Evolutionary conservation across 805 yeast genomes (phyloP).

Genomic region (Millerozyma miso): DNA sequence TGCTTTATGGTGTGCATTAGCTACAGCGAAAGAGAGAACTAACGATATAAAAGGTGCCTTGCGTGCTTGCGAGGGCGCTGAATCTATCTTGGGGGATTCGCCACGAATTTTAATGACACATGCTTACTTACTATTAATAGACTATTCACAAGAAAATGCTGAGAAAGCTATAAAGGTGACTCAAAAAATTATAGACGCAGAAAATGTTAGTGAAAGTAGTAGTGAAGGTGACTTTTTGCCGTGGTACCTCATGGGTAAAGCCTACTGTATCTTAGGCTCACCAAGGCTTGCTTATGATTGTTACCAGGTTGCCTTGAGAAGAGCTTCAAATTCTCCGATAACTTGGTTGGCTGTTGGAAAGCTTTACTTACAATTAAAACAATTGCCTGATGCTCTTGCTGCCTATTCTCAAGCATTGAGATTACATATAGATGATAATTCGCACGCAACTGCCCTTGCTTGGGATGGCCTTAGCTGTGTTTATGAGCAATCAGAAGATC

Average conservation of each 20-base stretch:
- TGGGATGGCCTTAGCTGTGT: conserved; percentile 66
- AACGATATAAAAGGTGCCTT: conserved; percentile 48
- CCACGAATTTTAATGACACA: conserved; percentile 45
- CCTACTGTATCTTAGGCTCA: conserved; percentile 42
- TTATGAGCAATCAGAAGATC: conserved; percentile 61
- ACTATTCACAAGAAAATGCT: conserved; percentile 4
- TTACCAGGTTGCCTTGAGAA: conserved; percentile 50
- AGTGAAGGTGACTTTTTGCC: conserved; percentile 51
- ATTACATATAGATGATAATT: conserved; percentile 44
- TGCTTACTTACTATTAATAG: conserved; percentile 43
- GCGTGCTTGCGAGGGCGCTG: conserved; percentile 46
- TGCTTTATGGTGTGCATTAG: conserved; percentile 51
- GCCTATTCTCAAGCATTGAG: conserved; percentile 65
- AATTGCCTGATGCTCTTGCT: conserved; percentile 60
- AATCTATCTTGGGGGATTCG: conserved; percentile 40
- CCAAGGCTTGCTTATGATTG: conserved; percentile 53
- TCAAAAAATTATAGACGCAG: conserved; percentile 30
- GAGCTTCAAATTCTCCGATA: conserved; percentile 51
- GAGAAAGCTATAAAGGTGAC: conserved; percentile 18
- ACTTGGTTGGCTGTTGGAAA: conserved; percentile 68
- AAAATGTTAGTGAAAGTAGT: conserved; percentile 22
- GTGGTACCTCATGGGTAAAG: conserved; percentile 53
- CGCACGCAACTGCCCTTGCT: conserved; percentile 46
- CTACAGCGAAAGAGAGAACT: conserved; percentile 48
- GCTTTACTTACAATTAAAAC: conserved; percentile 54